Base-by-base conservation (phyloP, 495 filamentous ascomycete species). In the Podospora comata region DNA sequence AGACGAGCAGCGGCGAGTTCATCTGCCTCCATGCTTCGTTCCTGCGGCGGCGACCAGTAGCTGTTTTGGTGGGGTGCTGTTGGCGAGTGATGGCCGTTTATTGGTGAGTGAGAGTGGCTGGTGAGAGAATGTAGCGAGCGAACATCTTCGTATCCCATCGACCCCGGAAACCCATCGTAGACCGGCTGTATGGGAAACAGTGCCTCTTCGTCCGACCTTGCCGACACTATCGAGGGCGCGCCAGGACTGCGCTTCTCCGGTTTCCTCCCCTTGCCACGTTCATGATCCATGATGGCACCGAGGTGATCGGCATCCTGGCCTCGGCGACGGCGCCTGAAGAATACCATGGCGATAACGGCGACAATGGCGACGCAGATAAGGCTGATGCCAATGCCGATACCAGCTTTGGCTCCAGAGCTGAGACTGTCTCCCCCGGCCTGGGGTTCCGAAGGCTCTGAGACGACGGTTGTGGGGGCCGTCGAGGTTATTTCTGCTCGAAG, bases 81-180 rank as follows among this genome's bases (percentile, higher is more conserved):
- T 7, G 76, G 73, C 9, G 76, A 74, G 58, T 75, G 73, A 0
- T 66, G 61, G 18, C 61, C 67, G 28, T 30, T 48, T 15, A 66
- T 68, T 6, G 74, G 73, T 2, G 76, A 75, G 62, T 77, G 76
- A 3, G 66, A 62, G 39, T 58, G n/a, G 23, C 69, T 62, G 5
- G 56, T 65, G 5, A 32, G 18, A 11, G 71, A 70, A 26, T 74
- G 68, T n/a, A 71, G 65, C 34, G 70, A 64, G 58, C 74, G 74
- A 7, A 73, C 73, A 55, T 78, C 76, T 32, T 76, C 76, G 60
- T 78, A 78, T n/a, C 76, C 76, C 66, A 66, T 74, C 4, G 76
- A 78, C 26, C 75, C 75, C 2, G 76, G 76, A 60, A 67, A 77
- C 57, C 75, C 76, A 57, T 78, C 76, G 34, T 69, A 72, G 53